These are phyloP conservation scores for Magnolia kwangsiensis DNA, from an alignment of 164 flowering plant genomes.

Conservation along the genomic window DNA sequence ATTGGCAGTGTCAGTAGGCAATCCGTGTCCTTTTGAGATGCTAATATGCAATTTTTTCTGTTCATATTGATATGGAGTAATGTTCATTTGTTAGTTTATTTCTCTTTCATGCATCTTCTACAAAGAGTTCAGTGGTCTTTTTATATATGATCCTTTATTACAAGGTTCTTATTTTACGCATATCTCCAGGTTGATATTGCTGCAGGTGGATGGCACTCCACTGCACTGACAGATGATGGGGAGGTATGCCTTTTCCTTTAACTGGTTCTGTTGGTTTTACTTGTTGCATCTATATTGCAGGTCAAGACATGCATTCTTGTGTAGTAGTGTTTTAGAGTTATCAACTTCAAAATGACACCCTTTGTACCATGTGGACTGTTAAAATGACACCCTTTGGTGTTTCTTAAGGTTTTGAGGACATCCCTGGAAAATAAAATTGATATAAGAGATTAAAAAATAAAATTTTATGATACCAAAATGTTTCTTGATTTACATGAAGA, in stretches of 20 bases:
- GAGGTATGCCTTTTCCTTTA: conserved; percentile 49
- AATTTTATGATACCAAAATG: too few relatives aligned
- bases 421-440: too few relatives aligned
- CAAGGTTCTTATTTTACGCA: background rate
- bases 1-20: too few relatives aligned
- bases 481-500: too few relatives aligned
- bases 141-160: background rate
- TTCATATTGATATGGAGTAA: background rate
- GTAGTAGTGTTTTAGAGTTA: background rate
- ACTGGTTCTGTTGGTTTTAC: background rate
- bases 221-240: conserved; percentile 85
- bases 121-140: background rate
- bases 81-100: background rate
- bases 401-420: background rate
- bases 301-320: background rate
- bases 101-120: background rate
- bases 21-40: too few relatives aligned
- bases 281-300: background rate
- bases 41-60: background rate
- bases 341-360: background rate
- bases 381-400: background rate
- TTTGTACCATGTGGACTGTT: background rate
- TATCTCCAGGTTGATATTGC: conserved; percentile 87
- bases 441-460: too few relatives aligned
- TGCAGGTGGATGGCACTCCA: conserved; percentile 99